Conservation (phyloP, 192 early-diverging fungal species). For the Coemansia sp. region DNA sequence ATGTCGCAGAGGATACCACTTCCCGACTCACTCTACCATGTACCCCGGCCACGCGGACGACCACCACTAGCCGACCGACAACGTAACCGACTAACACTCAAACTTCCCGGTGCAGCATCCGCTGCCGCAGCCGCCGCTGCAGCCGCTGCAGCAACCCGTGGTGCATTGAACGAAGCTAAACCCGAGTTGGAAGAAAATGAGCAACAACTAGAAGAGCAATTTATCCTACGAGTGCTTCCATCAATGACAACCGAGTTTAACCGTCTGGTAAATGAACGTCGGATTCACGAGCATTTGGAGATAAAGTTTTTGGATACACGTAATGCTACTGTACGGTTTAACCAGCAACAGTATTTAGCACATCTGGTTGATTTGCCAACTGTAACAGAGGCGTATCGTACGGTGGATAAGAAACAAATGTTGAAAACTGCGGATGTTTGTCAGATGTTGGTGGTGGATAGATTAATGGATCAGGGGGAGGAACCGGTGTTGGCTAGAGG, state of each 20-base stretch:
- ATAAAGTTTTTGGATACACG: conserved; percentile 42
- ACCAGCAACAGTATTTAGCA: conserved; percentile 14
- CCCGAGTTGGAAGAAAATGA: conserved; percentile 26
- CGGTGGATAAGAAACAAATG: conserved; percentile 43
- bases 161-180: background rate
- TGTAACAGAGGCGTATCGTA: conserved; percentile 39
- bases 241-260: conserved; percentile 33
- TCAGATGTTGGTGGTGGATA: conserved; percentile 44
- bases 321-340: conserved; percentile 36
- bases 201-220: conserved; percentile 44
- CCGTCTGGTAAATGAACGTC: conserved; percentile 28
- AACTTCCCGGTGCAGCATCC: conserved; percentile 23
- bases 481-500: conserved; percentile 24
- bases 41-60: conserved; percentile 43
- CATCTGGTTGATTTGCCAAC: conserved; percentile 48
- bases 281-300: conserved; percentile 34
- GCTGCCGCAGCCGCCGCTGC: background rate
- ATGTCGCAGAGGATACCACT: background rate
- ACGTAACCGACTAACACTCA: conserved; percentile 45
- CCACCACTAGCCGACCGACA: conserved; percentile 46
- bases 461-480: conserved; percentile 6
- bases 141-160: background rate
- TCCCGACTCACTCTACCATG: conserved; percentile 9
- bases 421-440: conserved; percentile 50
- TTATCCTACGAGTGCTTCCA: conserved; percentile 38